These are phyloP conservation scores for Cutaneotrichosporon curvatum DNA, from an alignment of 1,284 basidiomycete genomes.

Conservation along the genomic window DNA sequence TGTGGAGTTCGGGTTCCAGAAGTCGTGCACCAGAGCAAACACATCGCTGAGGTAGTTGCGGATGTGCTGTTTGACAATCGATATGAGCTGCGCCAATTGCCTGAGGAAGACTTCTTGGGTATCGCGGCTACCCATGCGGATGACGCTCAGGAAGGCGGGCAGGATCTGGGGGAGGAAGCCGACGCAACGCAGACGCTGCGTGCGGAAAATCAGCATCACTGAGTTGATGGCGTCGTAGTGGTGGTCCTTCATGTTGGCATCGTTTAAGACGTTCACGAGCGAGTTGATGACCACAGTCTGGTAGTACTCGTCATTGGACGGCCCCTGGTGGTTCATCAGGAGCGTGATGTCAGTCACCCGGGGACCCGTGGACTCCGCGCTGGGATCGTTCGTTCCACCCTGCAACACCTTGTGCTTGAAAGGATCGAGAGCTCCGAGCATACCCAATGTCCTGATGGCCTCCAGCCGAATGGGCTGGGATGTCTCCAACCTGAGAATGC, in stretches of 20 bases:
- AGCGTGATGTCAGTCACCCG: slow-evolving; percentile 54
- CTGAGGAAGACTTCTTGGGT: slow-evolving; percentile 92
- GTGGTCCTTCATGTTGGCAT: slow-evolving; percentile 73
- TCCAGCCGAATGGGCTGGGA: slow-evolving; percentile 73
- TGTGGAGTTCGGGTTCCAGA: slow-evolving; percentile 73
- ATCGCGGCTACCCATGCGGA: slow-evolving; percentile 67
- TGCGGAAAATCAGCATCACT: slow-evolving; percentile 99
- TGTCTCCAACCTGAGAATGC: slow-evolving; percentile 79
- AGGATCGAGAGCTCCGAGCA: slow-evolving; percentile 94
- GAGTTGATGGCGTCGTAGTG: slow-evolving; percentile 95
- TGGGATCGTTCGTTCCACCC: slow-evolving; percentile 64
- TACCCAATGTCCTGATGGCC: slow-evolving; percentile 86
- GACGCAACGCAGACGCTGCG: slow-evolving; percentile 93
- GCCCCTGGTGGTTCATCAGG: slow-evolving; percentile 53
- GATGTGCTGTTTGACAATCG: slow-evolving; percentile 96
- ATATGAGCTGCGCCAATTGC: slow-evolving; percentile 90
- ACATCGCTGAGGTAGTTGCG: slow-evolving; percentile 82
- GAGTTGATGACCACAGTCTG: slow-evolving; percentile 93
- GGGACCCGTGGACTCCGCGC: slow-evolving; percentile 47
- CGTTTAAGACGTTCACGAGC: slow-evolving; percentile 79
- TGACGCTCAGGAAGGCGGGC: slow-evolving; percentile 87
- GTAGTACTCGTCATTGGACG: slow-evolving; percentile 86
- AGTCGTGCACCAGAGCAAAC: slow-evolving; percentile 72
- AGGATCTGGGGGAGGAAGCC: slow-evolving; percentile 95
- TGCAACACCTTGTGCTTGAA: slow-evolving; percentile 84